A percentile compares a stretch with the other conserved stretches of the same genome.
phyloP scores from a whole-genome alignment of 2,329 filamentous ascomycete genomes.

The Aureobasidium zeae region DNA sequence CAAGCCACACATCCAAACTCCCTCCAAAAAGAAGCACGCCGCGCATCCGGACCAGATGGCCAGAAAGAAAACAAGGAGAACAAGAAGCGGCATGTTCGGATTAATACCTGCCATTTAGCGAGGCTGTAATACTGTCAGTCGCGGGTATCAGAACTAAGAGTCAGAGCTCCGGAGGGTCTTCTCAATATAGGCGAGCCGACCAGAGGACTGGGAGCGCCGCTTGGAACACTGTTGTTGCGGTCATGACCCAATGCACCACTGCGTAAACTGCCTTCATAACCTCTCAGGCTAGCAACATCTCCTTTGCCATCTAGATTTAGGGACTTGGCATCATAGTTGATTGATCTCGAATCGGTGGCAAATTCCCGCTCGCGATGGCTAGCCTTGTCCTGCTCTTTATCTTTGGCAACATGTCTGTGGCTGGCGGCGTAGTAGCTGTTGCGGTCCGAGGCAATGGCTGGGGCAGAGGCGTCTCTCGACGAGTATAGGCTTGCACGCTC shows the following conservation, averaged over 20 bases:
- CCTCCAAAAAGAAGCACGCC: too few relatives aligned
- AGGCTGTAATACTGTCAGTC: too few relatives aligned
- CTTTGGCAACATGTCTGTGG: conserved; percentile 25
- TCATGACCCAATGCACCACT: conserved; percentile 70
- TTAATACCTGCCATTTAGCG: too few relatives aligned
- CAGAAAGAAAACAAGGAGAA: too few relatives aligned
- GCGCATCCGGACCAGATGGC: too few relatives aligned
- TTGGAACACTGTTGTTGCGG: conserved; percentile 70
- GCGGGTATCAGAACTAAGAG: conserved; percentile 5
- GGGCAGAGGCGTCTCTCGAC: conserved; percentile 36
- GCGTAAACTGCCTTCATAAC: conserved; percentile 70
- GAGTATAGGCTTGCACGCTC: conserved; percentile 72
- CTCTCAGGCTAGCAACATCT: conserved; percentile 69
- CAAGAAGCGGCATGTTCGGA: too few relatives aligned
- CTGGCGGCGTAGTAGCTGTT: conserved; percentile 70
- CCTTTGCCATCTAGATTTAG: conserved; percentile 19
- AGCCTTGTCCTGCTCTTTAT: conserved; percentile 19
- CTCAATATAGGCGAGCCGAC: conserved; percentile 34
- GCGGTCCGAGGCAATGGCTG: conserved; percentile 61
- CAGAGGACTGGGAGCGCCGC: conserved; percentile 62
- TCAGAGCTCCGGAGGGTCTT: conserved; percentile 20
- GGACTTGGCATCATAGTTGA: conserved; percentile 22
- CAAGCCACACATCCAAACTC: too few relatives aligned
- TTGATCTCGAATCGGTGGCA: conserved; percentile 14
- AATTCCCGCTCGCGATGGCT: conserved; percentile 14